Percentiles rank a stretch among this genome's conserved stretches.
Conservation (phyloP, 1,139 yeast genomes). For the Taphrina flavorubra region DNA sequence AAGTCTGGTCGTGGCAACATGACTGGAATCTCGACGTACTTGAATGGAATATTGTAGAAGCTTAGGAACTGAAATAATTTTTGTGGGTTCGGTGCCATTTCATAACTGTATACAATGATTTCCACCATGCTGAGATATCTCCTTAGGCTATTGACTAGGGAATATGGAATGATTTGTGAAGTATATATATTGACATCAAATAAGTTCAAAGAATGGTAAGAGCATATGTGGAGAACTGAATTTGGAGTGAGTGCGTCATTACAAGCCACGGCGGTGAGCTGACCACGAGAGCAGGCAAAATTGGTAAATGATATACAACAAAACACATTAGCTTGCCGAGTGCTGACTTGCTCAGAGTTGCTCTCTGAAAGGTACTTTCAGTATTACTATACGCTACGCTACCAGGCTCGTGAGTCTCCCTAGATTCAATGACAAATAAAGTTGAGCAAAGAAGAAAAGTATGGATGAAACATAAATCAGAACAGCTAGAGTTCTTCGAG, state of each 20-base stretch:
- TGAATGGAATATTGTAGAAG: conserved; percentile 23
- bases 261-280: not conserved
- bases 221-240: not conserved
- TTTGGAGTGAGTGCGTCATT: conserved; percentile 3
- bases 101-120: conserved; percentile 30
- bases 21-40: conserved; percentile 30
- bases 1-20: conserved; percentile 35
- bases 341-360: no score
- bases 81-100: conserved; percentile 35
- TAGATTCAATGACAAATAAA: no score
- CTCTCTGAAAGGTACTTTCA: no score
- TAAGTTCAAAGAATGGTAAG: not conserved
- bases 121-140: conserved; percentile 11
- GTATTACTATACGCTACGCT: no score
- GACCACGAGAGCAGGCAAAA: no score
- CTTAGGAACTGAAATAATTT: conserved; percentile 16
- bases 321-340: no score
- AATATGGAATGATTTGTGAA: not conserved
- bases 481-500: not conserved
- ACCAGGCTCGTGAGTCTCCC: no score
- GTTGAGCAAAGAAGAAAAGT: no score
- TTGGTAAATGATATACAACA: no score
- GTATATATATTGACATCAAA: not conserved
- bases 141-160: not conserved
- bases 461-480: no score